Percentiles rank a stretch among this genome's conserved stretches.
These are phyloP conservation scores for Kwoniella botswanensis DNA, from an alignment of 768 basidiomycete species.

Conservation along the genomic window DNA sequence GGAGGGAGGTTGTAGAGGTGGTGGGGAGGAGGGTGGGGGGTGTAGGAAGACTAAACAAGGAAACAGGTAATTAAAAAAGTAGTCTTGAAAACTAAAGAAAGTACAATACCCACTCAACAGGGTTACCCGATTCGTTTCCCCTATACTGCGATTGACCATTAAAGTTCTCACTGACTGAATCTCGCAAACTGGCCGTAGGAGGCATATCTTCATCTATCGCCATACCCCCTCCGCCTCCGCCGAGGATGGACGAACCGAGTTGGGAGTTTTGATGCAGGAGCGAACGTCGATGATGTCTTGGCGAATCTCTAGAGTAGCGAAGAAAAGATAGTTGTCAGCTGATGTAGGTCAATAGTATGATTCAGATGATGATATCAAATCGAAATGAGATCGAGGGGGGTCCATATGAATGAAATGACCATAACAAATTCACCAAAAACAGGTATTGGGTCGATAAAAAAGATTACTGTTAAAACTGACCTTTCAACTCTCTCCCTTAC, in stretches of 20 bases:
- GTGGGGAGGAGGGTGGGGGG: slow-evolving; percentile 37
- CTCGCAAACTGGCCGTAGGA: slow-evolving; percentile 41
- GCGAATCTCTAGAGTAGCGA: slow-evolving; percentile 11
- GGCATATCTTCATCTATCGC: slow-evolving; percentile 49
- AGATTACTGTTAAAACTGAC: slow-evolving; percentile 23
- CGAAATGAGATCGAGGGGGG: background rate
- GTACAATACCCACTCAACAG: slow-evolving; percentile 28
- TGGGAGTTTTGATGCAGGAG: slow-evolving; percentile 23
- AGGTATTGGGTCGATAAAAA: no score
- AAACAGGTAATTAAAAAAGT: background rate
- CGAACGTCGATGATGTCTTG: slow-evolving; percentile 16
- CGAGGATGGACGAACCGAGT: slow-evolving; percentile 25
- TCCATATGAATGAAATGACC: no score
- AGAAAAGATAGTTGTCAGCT: slow-evolving; percentile 1
- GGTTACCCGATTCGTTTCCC: background rate
- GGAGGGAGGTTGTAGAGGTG: slow-evolving; percentile 38
- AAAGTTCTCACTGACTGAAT: slow-evolving; percentile 12
- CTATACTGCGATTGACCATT: background rate
- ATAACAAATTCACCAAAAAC: no score
- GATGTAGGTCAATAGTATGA: background rate
- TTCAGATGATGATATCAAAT: background rate
- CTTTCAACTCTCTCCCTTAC: slow-evolving; percentile 26
- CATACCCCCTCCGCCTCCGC: slow-evolving; percentile 21
- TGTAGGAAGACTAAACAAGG: slow-evolving; percentile 16
- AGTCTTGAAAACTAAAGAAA: background rate